Evolutionary conservation across 257 asterid genomes (phyloP), one percentile per base, ranked within the genome.

Genomic region (Haberlea rhodopensis): DNA sequence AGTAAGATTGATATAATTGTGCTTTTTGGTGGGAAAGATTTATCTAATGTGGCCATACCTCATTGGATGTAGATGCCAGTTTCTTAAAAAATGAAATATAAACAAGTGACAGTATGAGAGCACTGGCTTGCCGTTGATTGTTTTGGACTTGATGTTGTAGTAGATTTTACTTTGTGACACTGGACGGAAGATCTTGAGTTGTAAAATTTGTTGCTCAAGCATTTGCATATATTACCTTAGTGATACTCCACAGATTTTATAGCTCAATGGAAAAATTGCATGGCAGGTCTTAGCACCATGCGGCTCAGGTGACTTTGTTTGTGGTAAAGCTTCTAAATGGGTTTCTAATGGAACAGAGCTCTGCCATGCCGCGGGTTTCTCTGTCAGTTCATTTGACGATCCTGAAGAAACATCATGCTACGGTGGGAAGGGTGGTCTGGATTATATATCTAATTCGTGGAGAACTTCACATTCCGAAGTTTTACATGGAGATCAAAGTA

Each of bases 281-380:
- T 81, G 69, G 74, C 96, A 94, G 99, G 97, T 79, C 72, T 73
- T 90, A 74, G 95, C 88, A 66, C 97, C 99, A 62, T 94, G 99
- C 67, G 95, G 95, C 70, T 60, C 72, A 54, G 83, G 81, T 63
- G 89, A 94, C 83, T 84, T 90, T 74, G 95, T 94, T 48, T 94
- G 99, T 80, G 99, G 97, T 73, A 86, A 78, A 81, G 96, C 95
- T 75, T 87, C 95, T 2, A 87, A 94, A 74, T 94, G 96, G 96
- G 85, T 88, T 83, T 81, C 95, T 68, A 90, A 94, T 71, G 99
- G 99, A 80, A 90, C 99, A 60, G 99, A 87, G 73, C 95, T 94
- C 81, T 94, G 99, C 88, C 84, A 60, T 45, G 80, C 75, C 71
- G 84, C 97, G 53, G 97, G 99, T 79, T 90, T 94, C 81, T 81